These are phyloP conservation scores for Darksidea phi DNA, from an alignment of 495 filamentous ascomycete species.

Conservation along the genomic window DNA sequence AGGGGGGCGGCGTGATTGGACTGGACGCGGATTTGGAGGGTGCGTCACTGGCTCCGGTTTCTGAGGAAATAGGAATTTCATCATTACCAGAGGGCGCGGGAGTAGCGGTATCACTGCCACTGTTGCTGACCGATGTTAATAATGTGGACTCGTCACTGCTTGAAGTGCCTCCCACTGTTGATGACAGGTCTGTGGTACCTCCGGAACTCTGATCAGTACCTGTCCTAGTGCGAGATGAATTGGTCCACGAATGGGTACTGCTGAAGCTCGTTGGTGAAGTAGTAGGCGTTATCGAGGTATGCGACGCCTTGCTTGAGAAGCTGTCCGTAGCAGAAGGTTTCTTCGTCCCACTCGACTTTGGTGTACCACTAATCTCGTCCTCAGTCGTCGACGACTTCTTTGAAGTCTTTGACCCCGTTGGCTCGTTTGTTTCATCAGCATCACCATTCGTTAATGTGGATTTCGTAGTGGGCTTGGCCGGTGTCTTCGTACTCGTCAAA, in stretches of 20 bases:
- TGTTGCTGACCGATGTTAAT: too few relatives aligned
- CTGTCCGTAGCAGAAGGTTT: neutral
- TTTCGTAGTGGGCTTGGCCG: neutral
- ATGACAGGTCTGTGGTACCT: too few relatives aligned
- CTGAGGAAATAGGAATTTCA: too few relatives aligned
- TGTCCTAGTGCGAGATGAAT: neutral
- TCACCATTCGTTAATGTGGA: too few relatives aligned
- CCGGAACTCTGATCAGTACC: neutral
- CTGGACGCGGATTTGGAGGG: too few relatives aligned
- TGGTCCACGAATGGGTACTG: neutral
- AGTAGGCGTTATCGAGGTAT: neutral
- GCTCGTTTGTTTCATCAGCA: too few relatives aligned
- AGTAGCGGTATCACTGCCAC: too few relatives aligned
- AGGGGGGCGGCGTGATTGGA: neutral
- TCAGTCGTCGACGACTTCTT: neutral
- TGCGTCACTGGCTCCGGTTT: too few relatives aligned
- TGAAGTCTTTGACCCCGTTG: neutral
- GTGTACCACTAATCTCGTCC: neutral
- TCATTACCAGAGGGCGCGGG: too few relatives aligned
- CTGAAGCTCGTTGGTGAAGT: neutral
- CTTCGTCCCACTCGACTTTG: neutral
- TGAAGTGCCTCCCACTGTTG: too few relatives aligned
- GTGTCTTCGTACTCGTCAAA: neutral
- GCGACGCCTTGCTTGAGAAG: neutral
- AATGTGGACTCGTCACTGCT: too few relatives aligned